Percentiles rank a stretch among this genome's conserved stretches.
These are phyloP conservation scores for Cadophora malorum DNA, from an alignment of 2,329 filamentous ascomycete species.

Conservation along the genomic window DNA sequence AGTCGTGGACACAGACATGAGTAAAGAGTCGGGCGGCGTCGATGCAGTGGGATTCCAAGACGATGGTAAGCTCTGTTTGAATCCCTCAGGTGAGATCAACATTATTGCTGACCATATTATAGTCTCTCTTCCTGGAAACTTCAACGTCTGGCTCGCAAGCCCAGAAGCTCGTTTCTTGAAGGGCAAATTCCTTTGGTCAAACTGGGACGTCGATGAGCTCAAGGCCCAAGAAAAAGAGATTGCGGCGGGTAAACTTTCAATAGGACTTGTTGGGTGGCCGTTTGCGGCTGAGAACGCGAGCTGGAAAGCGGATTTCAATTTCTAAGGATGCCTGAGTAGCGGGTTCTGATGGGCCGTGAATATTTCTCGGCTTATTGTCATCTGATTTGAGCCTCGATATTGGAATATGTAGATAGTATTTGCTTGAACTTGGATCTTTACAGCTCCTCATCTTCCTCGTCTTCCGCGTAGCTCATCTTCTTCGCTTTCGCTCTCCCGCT, in stretches of 20 bases:
- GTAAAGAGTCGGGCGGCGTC: conserved; percentile 38
- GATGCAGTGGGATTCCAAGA: conserved; percentile 39
- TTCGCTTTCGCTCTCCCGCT: conserved; percentile 34
- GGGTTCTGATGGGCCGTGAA: too few relatives aligned
- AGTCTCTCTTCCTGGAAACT: conserved; percentile 38
- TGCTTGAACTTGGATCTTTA: not conserved
- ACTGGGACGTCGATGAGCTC: conserved; percentile 59
- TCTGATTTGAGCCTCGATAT: too few relatives aligned
- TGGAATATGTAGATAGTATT: too few relatives aligned
- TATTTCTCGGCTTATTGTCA: too few relatives aligned
- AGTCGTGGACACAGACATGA: conserved; percentile 42
- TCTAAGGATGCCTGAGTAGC: conserved; percentile 4
- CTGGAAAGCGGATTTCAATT: conserved; percentile 8
- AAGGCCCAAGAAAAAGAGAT: conserved; percentile 49
- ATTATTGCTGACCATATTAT: not conserved
- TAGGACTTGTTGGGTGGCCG: conserved; percentile 37
- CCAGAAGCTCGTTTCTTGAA: conserved; percentile 55
- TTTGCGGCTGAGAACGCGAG: conserved; percentile 3
- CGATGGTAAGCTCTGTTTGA: conserved; percentile 39
- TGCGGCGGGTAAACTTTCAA: conserved; percentile 29
- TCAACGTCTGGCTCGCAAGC: conserved; percentile 38
- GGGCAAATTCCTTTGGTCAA: conserved; percentile 54
- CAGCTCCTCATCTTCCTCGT: conserved; percentile 6
- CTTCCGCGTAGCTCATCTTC: conserved; percentile 35
- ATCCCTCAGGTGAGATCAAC: conserved; percentile 20